Percentiles rank a stretch among this genome's conserved stretches.
Evolutionary conservation across 2,329 filamentous ascomycete genomes (phyloP).

Genomic region (Penicillium griseofulvum): DNA sequence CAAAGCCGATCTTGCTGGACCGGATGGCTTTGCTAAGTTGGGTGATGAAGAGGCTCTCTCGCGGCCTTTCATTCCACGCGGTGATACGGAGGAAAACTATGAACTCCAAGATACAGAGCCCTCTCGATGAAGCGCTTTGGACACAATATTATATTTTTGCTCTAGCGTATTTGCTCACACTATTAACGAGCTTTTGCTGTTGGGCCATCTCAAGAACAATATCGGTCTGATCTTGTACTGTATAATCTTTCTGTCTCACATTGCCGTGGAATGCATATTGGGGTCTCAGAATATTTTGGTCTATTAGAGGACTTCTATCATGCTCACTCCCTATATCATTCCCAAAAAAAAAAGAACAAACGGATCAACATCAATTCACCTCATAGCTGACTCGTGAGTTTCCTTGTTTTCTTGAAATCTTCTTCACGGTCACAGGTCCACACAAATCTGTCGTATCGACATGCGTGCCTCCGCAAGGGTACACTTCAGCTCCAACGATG

Average conservation of each 20-base stretch:
- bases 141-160: background rate
- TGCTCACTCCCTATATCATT: background rate
- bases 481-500: slow-evolving; percentile 66
- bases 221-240: background rate
- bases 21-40: slow-evolving; percentile 32
- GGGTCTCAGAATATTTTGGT: background rate
- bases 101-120: slow-evolving; percentile 21
- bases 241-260: background rate
- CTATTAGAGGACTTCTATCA: background rate
- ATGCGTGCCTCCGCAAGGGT: slow-evolving; percentile 75
- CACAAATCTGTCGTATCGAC: slow-evolving; percentile 58
- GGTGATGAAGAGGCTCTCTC: slow-evolving; percentile 34
- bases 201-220: background rate
- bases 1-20: slow-evolving; percentile 19
- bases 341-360: background rate
- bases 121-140: slow-evolving; percentile 2
- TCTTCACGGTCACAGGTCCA: slow-evolving; percentile 61
- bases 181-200: background rate
- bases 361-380: slow-evolving; percentile 13
- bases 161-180: background rate
- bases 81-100: slow-evolving; percentile 24
- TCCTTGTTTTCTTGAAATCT: slow-evolving; percentile 65
- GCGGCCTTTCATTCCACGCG: slow-evolving; percentile 12
- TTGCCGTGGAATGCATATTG: background rate
- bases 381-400: slow-evolving; percentile 56